phyloP scores from a whole-genome alignment of 2,329 filamentous ascomycete species.

The Dothidotthia symphoricarpi region DNA sequence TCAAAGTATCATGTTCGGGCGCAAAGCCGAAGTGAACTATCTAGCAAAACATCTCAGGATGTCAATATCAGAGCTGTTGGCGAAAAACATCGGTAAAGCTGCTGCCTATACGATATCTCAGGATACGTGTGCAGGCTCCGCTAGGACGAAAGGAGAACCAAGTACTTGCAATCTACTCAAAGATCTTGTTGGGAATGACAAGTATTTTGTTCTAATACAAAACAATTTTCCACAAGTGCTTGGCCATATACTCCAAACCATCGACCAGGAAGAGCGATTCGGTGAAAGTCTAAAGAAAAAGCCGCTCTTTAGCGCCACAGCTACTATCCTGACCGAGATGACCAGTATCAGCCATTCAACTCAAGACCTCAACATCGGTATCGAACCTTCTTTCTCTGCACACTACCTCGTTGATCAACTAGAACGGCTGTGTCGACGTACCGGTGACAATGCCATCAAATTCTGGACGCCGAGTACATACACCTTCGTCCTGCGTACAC shows the following conservation, averaged over 20 bases:
- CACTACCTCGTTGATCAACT: constrained; percentile 75
- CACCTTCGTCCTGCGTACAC: constrained; percentile 69
- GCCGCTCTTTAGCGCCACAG: constrained; percentile 58
- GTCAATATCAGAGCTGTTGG: constrained; percentile 42
- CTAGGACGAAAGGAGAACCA: constrained; percentile 43
- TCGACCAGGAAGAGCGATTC: constrained; percentile 45
- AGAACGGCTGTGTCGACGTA: constrained; percentile 71
- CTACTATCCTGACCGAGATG: constrained; percentile 67
- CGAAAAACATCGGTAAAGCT: constrained; percentile 70
- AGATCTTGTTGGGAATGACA: constrained; percentile 65
- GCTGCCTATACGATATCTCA: constrained; percentile 82
- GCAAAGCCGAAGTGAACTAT: constrained; percentile 61
- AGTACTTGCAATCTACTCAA: constrained; percentile 67
- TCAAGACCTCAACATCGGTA: constrained; percentile 67
- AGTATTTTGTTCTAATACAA: constrained; percentile 63
- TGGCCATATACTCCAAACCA: constrained; percentile 70
- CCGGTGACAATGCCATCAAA: constrained; percentile 57
- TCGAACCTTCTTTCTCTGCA: constrained; percentile 82
- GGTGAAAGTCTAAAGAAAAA: constrained; percentile 57
- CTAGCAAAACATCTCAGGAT: constrained; percentile 53
- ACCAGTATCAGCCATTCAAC: constrained; percentile 65
- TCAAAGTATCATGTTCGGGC: constrained; percentile 77
- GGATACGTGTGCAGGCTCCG: constrained; percentile 56
- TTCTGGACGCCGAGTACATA: constrained; percentile 78
- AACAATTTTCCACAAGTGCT: constrained; percentile 74